Evolutionary conservation across 495 filamentous ascomycete genomes (phyloP).

Genomic region (Bacidia rubella): DNA sequence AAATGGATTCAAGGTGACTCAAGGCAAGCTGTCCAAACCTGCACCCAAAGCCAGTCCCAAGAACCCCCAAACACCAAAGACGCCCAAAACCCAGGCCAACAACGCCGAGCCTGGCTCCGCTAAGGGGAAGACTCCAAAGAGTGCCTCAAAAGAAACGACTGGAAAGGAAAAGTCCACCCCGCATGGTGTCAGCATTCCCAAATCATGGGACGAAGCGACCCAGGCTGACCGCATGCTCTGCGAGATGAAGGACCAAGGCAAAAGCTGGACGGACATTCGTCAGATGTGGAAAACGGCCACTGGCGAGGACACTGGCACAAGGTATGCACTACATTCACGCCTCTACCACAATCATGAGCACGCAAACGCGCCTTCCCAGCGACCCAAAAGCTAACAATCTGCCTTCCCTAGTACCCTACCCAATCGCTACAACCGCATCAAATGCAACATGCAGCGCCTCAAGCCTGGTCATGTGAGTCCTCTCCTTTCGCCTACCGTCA

Average conservation of each 20-base stretch:
- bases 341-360: neutral
- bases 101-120: too few species aligned
- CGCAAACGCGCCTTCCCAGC: too few species aligned
- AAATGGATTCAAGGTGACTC: neutral
- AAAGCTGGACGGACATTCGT: constrained; percentile 10
- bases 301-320: constrained; percentile 9
- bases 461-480: constrained; percentile 14
- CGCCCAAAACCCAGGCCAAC: neutral
- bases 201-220: constrained; percentile 9
- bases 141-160: too few species aligned
- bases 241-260: constrained; percentile 11
- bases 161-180: neutral
- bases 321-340: constrained; percentile 5
- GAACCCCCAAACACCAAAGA: neutral
- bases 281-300: constrained; percentile 9
- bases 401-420: constrained; percentile 12
- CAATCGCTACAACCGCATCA: constrained; percentile 14
- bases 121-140: too few species aligned
- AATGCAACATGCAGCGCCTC: constrained; percentile 12
- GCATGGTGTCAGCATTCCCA: constrained; percentile 2
- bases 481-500: neutral
- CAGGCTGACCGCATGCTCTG: constrained; percentile 14
- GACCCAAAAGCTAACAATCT: too few species aligned
- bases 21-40: neutral
- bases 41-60: neutral